Evolutionary conservation across 192 early-diverging fungal species (phyloP), one percentile per base, ranked within the genome.

Genomic region (Backusella sp.): DNA sequence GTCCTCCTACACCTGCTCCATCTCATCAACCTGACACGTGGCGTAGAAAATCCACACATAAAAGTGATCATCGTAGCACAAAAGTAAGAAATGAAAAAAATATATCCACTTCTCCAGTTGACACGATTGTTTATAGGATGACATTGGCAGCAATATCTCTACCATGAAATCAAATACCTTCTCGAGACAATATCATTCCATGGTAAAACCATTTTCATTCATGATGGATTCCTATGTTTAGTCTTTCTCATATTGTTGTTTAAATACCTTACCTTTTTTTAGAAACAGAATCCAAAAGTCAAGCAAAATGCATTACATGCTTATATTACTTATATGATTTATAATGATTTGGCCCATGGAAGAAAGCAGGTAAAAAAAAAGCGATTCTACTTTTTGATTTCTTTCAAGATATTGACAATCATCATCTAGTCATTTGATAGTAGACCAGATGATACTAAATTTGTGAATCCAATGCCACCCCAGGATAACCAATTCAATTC

Each of bases 251-350:
- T 53, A 53, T 9, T 42, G n/a, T 41, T 41, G 41, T 69, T 41
- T 26, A 70, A 32, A 32, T 32, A 7, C 72, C n/a, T n/a, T n/a
- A n/a, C n/a, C n/a, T n/a, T n/a, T 44, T 36, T 35, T 35, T 77
- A 84, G 84, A 86, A 86, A 70, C 79, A 81, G 66, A 74, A 86
- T 76, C 83, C 83, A 36, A 86, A 86, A 49, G 70, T 84, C 70
- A 86, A 86, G 56, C 77, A 83, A 34, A 86, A 86, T 80, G 85
- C 85, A 6, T 78, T 79, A 70, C 85, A 86, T 67, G 79, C 85
- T 41, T 86, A 86, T 70, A 86, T 86, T 14, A 78, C 85, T 32
- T 86, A 86, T 53, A 84, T 86, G 84, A 86, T 86, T 36, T 86
- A 86, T 68, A 84, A 82, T 41, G 79, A 85, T 73, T 35, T 77